These are phyloP conservation scores for Hypoxylon sp. DNA, from an alignment of 2,329 filamentous ascomycete genomes.

Conservation along the genomic window DNA sequence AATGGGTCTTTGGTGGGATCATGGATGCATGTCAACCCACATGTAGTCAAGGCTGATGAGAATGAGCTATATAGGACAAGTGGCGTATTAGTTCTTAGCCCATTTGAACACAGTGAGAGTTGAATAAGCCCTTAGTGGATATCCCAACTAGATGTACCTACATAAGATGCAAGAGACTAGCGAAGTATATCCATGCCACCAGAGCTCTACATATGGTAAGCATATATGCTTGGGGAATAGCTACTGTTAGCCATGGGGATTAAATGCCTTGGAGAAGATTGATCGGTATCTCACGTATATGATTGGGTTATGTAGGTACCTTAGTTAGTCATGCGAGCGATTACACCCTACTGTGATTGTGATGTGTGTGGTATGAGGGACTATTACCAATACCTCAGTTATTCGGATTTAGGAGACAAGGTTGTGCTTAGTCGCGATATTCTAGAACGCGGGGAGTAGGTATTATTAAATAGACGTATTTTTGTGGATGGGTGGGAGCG, in stretches of 20 bases:
- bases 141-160: neutral
- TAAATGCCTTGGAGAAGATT: neutral
- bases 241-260: neutral
- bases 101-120: neutral
- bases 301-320: constrained; percentile 2
- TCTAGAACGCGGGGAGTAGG: constrained; percentile 30
- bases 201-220: neutral
- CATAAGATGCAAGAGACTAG: neutral
- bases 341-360: constrained; percentile 1
- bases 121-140: neutral
- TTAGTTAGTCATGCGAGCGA: constrained; percentile 17
- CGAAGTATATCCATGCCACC: neutral
- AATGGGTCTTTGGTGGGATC: neutral
- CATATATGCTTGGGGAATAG: neutral
- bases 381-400: neutral
- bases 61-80: neutral
- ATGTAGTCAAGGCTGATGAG: neutral
- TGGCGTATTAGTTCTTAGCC: neutral
- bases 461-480: constrained; percentile 2
- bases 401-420: constrained; percentile 47
- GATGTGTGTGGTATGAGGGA: constrained; percentile 3
- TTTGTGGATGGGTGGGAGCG: constrained; percentile 19
- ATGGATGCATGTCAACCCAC: neutral
- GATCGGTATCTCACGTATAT: neutral
- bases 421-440: constrained; percentile 16